phyloP scores from a whole-genome alignment of 768 basidiomycete genomes.

The Pleurotus tuoliensis region DNA sequence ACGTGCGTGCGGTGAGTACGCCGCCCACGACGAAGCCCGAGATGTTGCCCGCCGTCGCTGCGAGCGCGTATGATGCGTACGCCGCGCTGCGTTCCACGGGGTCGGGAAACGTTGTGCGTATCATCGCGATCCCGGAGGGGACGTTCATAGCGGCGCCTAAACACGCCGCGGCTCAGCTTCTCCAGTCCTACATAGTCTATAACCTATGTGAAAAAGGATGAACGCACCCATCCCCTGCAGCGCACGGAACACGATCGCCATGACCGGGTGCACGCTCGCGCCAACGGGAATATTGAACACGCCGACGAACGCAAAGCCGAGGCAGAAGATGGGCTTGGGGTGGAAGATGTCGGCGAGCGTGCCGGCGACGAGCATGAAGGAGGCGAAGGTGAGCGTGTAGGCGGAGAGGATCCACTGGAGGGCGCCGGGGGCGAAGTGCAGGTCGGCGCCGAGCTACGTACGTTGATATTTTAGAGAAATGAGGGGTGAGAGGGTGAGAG shows the following conservation, averaged over 20 bases:
- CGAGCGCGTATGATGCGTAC: conserved; percentile 38
- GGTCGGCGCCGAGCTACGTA: not conserved
- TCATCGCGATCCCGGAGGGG: conserved; percentile 26
- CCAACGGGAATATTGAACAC: conserved; percentile 7
- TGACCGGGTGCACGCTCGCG: conserved; percentile 6
- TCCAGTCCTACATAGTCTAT: no score
- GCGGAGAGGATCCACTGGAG: conserved; percentile 36
- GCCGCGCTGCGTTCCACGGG: conserved; percentile 38
- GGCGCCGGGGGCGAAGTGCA: not conserved
- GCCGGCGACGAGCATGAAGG: conserved; percentile 23
- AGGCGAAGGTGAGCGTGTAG: conserved; percentile 38
- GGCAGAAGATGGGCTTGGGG: conserved; percentile 17
- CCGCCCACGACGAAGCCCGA: conserved; percentile 36
- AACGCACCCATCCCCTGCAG: conserved; percentile 11
- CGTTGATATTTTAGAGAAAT: no score
- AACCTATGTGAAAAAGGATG: not conserved
- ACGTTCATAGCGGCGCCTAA: conserved; percentile 39
- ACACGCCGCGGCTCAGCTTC: not conserved
- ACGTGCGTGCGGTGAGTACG: conserved; percentile 28
- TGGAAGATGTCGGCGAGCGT: conserved; percentile 16
- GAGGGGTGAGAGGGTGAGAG: no score
- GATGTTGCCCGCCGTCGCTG: conserved; percentile 40
- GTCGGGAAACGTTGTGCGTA: conserved; percentile 33
- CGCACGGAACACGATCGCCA: conserved; percentile 11
- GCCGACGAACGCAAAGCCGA: conserved; percentile 9